phyloP scores from a whole-genome alignment of 169 alveolate species.

The Plasmodium ovale region DNA sequence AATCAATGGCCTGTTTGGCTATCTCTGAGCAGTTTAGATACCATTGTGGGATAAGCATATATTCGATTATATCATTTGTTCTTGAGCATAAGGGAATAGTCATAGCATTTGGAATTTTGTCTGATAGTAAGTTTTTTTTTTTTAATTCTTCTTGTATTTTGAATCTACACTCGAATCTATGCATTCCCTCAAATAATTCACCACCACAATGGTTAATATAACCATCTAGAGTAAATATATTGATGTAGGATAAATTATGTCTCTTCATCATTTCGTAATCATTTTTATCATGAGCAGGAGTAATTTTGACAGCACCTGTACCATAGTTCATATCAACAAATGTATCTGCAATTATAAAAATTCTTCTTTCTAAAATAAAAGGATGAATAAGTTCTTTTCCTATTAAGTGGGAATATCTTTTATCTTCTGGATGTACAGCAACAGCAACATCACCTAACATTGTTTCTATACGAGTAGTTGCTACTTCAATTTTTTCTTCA shows the following conservation, averaged over 20 bases:
- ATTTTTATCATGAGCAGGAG: constrained; percentile 99
- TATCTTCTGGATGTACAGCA: constrained; percentile 99
- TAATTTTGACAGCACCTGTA: constrained; percentile 99
- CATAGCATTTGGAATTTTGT: constrained; percentile 93
- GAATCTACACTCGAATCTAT: constrained; percentile 96
- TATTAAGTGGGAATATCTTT: constrained; percentile 90
- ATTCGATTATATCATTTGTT: constrained; percentile 98
- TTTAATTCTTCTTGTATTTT: constrained; percentile 93
- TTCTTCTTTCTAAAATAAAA: constrained; percentile 94
- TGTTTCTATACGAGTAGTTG: constrained; percentile 99
- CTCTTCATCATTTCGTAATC: constrained; percentile 98
- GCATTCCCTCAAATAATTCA: constrained; percentile 93
- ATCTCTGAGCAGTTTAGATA: constrained; percentile 97
- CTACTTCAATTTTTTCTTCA: constrained; percentile 88
- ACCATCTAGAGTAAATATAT: constrained; percentile 97
- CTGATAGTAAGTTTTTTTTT: constrained; percentile 90
- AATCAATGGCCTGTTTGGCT: constrained; percentile 93
- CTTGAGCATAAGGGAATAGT: constrained; percentile 98
- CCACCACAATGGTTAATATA: constrained; percentile 96
- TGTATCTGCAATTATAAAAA: constrained; percentile 96
- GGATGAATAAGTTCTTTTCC: constrained; percentile 99
- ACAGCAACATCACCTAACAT: constrained; percentile 99
- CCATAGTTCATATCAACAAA: constrained; percentile 98
- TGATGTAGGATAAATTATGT: constrained; percentile 91
- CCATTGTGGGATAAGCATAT: constrained; percentile 99